Percentiles rank a stretch among this genome's conserved stretches.
phyloP scores from a whole-genome alignment of 2,329 filamentous ascomycete species.

The Alternaria arborescens region DNA sequence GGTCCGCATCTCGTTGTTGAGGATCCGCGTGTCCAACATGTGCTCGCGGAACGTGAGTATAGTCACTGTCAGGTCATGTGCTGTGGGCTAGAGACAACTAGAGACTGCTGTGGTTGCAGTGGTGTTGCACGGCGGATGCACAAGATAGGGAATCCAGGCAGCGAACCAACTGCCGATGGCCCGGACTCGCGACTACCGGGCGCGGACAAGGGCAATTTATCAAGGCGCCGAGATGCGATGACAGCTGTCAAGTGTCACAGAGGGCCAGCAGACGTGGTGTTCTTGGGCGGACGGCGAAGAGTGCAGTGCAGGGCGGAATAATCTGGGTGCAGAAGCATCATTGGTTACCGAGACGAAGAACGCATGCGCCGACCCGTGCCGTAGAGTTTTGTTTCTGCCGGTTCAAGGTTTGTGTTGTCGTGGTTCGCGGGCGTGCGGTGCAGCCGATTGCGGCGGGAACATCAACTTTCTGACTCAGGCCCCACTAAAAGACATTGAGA shows the following conservation, averaged over 20 bases:
- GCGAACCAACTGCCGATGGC: not conserved
- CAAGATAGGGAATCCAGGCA: not conserved
- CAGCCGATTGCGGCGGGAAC: slow-evolving; percentile 17
- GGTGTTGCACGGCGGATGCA: not conserved
- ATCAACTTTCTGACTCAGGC: slow-evolving; percentile 24
- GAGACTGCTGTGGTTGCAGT: not conserved
- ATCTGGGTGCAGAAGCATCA: not conserved
- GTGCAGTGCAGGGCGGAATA: not conserved
- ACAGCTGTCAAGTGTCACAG: slow-evolving; percentile 10
- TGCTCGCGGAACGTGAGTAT: not conserved
- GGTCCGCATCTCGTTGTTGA: not conserved
- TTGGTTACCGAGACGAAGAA: not conserved
- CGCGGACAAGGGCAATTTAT: not conserved
- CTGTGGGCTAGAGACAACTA: not conserved
- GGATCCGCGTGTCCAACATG: not conserved
- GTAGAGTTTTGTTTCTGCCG: slow-evolving; percentile 2
- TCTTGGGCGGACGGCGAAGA: not conserved
- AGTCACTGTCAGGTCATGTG: not conserved
- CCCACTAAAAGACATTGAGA: slow-evolving; percentile 19
- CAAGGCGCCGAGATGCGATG: slow-evolving; percentile 6
- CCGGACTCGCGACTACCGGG: not conserved
- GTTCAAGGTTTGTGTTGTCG: not conserved
- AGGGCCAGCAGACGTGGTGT: not conserved
- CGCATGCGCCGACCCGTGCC: slow-evolving; percentile 10
- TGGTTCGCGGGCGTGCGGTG: slow-evolving; percentile 10